Conservation (phyloP, 495 filamentous ascomycete species). For the Aspergillus sclerotiicarbonarius region DNA sequence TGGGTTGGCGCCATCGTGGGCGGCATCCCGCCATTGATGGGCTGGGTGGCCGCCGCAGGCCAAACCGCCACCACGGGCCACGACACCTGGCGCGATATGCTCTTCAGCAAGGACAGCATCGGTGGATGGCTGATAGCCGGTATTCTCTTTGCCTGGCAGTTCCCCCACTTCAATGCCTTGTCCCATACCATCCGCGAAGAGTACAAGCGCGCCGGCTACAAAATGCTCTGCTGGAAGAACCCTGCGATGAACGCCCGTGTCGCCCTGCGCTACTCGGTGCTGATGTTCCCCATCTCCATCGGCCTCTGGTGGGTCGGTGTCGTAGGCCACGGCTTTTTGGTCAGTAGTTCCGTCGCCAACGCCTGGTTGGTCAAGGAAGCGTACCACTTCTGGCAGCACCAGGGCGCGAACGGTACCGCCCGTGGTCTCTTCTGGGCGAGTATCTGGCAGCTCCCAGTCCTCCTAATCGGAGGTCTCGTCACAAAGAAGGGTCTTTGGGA, state of each 20-base stretch:
- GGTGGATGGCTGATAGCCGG: slow-evolving; percentile 89
- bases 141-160: slow-evolving; percentile 93
- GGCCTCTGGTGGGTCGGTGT: slow-evolving; percentile 78
- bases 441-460: slow-evolving; percentile 91
- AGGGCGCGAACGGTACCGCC: slow-evolving; percentile 78
- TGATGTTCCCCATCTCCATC: slow-evolving; percentile 84
- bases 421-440: slow-evolving; percentile 93
- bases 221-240: slow-evolving; percentile 90
- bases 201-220: slow-evolving; percentile 81
- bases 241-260: slow-evolving; percentile 80
- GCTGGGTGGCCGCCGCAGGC: slow-evolving; percentile 91
- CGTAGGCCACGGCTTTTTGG: slow-evolving; percentile 84
- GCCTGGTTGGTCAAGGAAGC: slow-evolving; percentile 83
- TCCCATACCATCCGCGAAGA: slow-evolving; percentile 86
- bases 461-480: slow-evolving; percentile 85
- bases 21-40: slow-evolving; percentile 94
- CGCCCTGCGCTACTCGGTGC: slow-evolving; percentile 79
- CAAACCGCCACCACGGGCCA: slow-evolving; percentile 73
- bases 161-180: slow-evolving; percentile 94
- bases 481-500: slow-evolving; percentile 96
- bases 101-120: slow-evolving; percentile 64
- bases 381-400: slow-evolving; percentile 72
- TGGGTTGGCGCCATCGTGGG: slow-evolving; percentile 94
- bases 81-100: slow-evolving; percentile 72
- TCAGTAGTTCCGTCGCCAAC: slow-evolving; percentile 79